A percentile compares a stretch with the other conserved stretches of the same genome.
Evolutionary conservation across 495 filamentous ascomycete genomes (phyloP).

Genomic region (Aspergillus asperescens): DNA sequence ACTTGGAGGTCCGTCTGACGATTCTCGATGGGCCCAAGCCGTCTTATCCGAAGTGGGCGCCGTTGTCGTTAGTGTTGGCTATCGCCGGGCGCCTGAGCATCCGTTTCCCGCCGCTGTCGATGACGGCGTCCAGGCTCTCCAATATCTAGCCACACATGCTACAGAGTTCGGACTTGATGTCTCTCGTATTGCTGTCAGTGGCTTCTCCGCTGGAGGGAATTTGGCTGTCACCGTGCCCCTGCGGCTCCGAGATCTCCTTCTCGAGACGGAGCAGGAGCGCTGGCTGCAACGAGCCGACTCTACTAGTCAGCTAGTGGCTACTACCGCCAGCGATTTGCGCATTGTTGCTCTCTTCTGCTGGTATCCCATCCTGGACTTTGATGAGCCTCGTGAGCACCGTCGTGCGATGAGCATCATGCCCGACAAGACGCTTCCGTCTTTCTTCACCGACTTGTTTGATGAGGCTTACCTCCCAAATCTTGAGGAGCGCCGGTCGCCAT

Average conservation of each 20-base stretch:
- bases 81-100: slow-evolving; percentile 71
- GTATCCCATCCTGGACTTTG: slow-evolving; percentile 85
- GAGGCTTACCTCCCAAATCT: slow-evolving; percentile 65
- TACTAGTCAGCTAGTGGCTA: slow-evolving; percentile 32
- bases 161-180: slow-evolving; percentile 52
- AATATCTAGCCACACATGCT: slow-evolving; percentile 59
- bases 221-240: slow-evolving; percentile 76
- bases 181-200: slow-evolving; percentile 63
- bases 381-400: slow-evolving; percentile 65
- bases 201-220: slow-evolving; percentile 87
- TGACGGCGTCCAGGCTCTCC: slow-evolving; percentile 64
- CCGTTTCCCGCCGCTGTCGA: slow-evolving; percentile 74
- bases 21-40: slow-evolving; percentile 60
- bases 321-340: slow-evolving; percentile 32
- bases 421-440: slow-evolving; percentile 64
- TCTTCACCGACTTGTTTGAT: slow-evolving; percentile 83
- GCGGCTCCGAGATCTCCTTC: slow-evolving; percentile 45
- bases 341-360: slow-evolving; percentile 62
- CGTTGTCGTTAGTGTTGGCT: slow-evolving; percentile 65
- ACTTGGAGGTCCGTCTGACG: slow-evolving; percentile 63
- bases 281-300: slow-evolving; percentile 32
- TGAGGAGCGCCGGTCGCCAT: slow-evolving; percentile 49
- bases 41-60: slow-evolving; percentile 53
- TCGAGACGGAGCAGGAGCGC: slow-evolving; percentile 22
- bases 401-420: slow-evolving; percentile 59